Evolutionary conservation across 352 stramenopile species (phyloP).

Genomic region (Globisporangium viniferum): DNA sequence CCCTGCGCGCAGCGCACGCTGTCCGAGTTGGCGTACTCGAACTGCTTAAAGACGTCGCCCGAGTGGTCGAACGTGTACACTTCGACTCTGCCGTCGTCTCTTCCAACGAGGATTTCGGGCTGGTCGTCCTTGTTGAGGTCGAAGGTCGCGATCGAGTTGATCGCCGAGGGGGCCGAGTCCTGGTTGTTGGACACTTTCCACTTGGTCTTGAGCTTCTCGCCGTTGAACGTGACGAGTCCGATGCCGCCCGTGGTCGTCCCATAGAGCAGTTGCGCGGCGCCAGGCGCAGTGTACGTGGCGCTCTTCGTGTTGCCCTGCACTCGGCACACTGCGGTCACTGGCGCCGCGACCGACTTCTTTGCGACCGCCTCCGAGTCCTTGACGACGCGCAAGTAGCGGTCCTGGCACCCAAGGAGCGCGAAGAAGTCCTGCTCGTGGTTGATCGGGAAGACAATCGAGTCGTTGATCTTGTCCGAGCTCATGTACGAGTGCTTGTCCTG

Average conservation of each 20-base stretch:
- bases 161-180: conserved; percentile 28
- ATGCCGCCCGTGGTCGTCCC: conserved; percentile 56
- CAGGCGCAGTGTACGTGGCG: conserved; percentile 13
- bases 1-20: conserved; percentile 74
- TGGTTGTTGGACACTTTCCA: conserved; percentile 48
- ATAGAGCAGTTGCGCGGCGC: conserved; percentile 53
- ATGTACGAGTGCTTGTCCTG: conserved; percentile 77
- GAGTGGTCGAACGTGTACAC: conserved; percentile 59
- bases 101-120: conserved; percentile 70
- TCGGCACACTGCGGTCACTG: conserved; percentile 49
- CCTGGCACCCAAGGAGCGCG: conserved; percentile 67
- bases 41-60: conserved; percentile 59
- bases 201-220: conserved; percentile 73
- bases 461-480: conserved; percentile 77
- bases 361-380: conserved; percentile 51
- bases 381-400: conserved; percentile 63
- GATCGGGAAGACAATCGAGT: conserved; percentile 56
- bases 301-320: conserved; percentile 23
- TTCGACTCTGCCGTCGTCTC: conserved; percentile 78
- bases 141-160: conserved; percentile 78
- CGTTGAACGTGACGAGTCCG: conserved; percentile 62
- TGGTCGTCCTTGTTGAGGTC: conserved; percentile 83
- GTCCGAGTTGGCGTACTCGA: conserved; percentile 64
- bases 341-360: conserved; percentile 57
- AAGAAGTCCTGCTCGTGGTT: conserved; percentile 65